phyloP scores from a whole-genome alignment of 805 yeast genomes.

The Blastobotrys attinorum region DNA sequence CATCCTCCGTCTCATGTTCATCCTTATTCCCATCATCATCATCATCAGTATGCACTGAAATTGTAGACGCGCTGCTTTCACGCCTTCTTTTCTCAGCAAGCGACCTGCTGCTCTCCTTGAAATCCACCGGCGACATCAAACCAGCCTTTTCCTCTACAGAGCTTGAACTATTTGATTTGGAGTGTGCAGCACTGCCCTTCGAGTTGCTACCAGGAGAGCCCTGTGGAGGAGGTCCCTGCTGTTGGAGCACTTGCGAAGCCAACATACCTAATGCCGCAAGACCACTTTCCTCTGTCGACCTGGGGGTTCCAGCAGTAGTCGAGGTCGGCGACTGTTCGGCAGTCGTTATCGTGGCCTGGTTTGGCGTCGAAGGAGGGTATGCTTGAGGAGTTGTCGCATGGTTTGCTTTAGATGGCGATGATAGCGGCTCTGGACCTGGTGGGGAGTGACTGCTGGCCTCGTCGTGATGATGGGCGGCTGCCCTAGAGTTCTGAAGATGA shows the following conservation, averaged over 20 bases:
- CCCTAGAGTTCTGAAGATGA: not conserved
- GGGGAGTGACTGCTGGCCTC: not conserved
- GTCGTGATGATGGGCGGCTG: not conserved
- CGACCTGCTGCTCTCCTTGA: conserved; percentile 3
- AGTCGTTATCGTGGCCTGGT: too few relatives aligned
- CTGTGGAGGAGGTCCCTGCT: not conserved
- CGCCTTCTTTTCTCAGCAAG: conserved; percentile 25
- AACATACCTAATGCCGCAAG: conserved; percentile 45
- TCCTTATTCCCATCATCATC: conserved; percentile 17
- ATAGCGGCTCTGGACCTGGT: not conserved
- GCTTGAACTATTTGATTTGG: not conserved
- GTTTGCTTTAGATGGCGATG: not conserved
- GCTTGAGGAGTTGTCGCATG: not conserved
- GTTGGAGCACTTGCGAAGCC: conserved; percentile 42
- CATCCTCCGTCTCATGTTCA: conserved; percentile 3
- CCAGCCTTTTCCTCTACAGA: conserved; percentile 4
- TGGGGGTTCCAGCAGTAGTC: not conserved
- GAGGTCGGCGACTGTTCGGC: not conserved
- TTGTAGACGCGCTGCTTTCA: conserved; percentile 30
- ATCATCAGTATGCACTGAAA: conserved; percentile 28
- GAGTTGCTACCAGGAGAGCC: not conserved
- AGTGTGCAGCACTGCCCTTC: not conserved
- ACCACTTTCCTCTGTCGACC: conserved; percentile 20
- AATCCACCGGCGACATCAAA: conserved; percentile 20
- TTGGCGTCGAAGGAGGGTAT: not conserved